Percentiles rank a stretch among this genome's conserved stretches.
Evolutionary conservation across 1,284 basidiomycete species (phyloP).

Genomic region (Psilocybe mexicana): DNA sequence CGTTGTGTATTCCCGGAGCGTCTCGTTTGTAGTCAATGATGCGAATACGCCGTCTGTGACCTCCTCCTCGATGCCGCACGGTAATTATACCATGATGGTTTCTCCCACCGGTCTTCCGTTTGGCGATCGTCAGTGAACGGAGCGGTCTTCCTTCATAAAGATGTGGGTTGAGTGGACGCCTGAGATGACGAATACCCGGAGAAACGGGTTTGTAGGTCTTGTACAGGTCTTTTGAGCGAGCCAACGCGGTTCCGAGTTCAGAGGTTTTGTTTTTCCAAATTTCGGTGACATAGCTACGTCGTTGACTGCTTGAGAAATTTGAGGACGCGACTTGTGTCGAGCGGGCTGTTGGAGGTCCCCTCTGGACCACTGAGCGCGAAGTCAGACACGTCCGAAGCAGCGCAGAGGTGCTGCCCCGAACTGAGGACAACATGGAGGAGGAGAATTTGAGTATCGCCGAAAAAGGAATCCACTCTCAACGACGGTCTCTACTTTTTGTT

Average conservation of each 20-base stretch:
- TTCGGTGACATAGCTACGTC: slow-evolving; percentile 41
- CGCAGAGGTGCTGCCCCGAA: slow-evolving; percentile 32
- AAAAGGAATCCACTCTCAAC: slow-evolving; percentile 11
- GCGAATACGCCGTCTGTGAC: slow-evolving; percentile 86
- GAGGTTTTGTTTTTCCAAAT: slow-evolving; percentile 32
- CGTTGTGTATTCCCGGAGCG: slow-evolving; percentile 81
- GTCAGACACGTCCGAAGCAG: slow-evolving; percentile 32
- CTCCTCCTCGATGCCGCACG: slow-evolving; percentile 89
- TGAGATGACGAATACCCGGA: slow-evolving; percentile 86
- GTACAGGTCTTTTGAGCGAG: slow-evolving; percentile 59
- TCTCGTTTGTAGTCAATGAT: slow-evolving; percentile 85
- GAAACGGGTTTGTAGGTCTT: slow-evolving; percentile 92
- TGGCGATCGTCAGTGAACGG: slow-evolving; percentile 81
- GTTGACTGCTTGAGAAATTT: slow-evolving; percentile 1
- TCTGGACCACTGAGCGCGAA: slow-evolving; percentile 3
- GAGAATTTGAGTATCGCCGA: slow-evolving; percentile 16
- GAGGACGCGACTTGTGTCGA: slow-evolving; percentile 9
- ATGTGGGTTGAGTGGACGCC: slow-evolving; percentile 79
- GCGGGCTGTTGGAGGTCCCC: slow-evolving; percentile 11
- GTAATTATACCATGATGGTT: slow-evolving; percentile 86
- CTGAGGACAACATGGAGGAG: slow-evolving; percentile 34
- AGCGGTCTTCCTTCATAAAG: slow-evolving; percentile 84
- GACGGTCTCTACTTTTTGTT: slow-evolving; percentile 21
- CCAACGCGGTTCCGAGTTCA: slow-evolving; percentile 36
- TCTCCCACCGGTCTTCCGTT: slow-evolving; percentile 85